A percentile compares a stretch with the other conserved stretches of the same genome.
phyloP scores from a whole-genome alignment of 169 alveolate species.

The Babesia caballi region DNA sequence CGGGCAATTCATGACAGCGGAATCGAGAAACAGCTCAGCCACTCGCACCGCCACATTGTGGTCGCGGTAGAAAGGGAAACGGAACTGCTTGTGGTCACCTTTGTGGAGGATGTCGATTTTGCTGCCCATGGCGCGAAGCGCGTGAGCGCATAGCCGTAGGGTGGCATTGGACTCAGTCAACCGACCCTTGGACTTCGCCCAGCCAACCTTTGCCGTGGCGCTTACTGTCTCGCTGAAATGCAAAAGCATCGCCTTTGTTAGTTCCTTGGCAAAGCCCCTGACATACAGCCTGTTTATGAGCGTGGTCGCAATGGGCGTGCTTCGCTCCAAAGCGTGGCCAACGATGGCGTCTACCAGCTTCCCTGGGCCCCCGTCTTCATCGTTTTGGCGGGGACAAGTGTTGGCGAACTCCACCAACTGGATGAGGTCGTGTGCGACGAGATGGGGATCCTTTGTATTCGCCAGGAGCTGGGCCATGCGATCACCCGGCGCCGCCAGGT shows the following conservation, averaged over 20 bases:
- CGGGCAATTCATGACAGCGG: background rate
- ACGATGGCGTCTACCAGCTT: constrained; percentile 12
- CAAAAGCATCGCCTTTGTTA: background rate
- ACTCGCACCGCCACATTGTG: background rate
- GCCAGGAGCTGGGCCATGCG: background rate
- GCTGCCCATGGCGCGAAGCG: constrained; percentile 2
- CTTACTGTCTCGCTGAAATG: background rate
- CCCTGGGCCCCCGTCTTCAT: background rate
- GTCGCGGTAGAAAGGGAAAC: background rate
- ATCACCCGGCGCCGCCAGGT: background rate
- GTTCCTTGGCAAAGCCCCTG: constrained; percentile 26
- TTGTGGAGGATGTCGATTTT: background rate
- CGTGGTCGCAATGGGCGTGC: background rate
- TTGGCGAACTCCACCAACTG: constrained; percentile 17
- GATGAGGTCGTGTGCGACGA: background rate
- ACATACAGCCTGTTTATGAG: constrained; percentile 24
- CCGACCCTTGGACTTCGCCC: background rate
- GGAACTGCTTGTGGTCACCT: background rate
- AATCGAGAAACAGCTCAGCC: background rate
- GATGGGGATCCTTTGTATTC: background rate
- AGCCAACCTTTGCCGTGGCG: background rate
- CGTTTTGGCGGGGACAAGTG: background rate
- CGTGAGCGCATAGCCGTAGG: constrained; percentile 15
- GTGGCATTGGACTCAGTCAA: constrained; percentile 3
- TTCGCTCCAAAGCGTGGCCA: background rate